Conservation (phyloP, 2,329 filamentous ascomycete genomes). For the Monosporascus sp. region DNA sequence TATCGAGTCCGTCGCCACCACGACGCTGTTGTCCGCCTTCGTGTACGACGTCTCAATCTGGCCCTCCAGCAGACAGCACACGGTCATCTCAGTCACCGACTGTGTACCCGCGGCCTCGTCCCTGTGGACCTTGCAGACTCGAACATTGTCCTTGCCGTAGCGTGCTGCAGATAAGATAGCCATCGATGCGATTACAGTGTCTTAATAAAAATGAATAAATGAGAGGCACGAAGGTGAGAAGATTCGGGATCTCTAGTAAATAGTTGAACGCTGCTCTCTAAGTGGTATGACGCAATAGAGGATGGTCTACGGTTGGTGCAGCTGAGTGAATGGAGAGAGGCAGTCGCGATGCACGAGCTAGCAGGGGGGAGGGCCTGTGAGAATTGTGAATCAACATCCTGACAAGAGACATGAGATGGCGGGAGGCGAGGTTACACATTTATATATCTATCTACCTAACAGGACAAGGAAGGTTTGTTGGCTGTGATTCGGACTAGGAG, state of each 20-base stretch:
- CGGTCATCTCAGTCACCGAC: conserved; percentile 89
- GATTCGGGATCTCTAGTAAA: not conserved
- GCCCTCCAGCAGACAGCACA: conserved; percentile 87
- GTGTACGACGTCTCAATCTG: conserved; percentile 91
- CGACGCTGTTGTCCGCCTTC: conserved; percentile 84
- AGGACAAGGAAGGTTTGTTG: too few relatives aligned
- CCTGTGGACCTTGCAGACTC: conserved; percentile 88
- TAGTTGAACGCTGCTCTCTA: not conserved
- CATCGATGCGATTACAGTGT: conserved; percentile 33
- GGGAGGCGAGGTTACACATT: not conserved
- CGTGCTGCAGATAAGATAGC: conserved; percentile 57
- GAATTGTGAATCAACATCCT: not conserved
- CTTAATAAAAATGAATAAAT: not conserved
- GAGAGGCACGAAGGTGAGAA: not conserved
- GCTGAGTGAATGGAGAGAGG: not conserved
- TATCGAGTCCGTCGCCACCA: conserved; percentile 95
- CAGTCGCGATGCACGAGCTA: not conserved
- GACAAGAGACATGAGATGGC: not conserved
- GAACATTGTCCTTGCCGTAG: conserved; percentile 97
- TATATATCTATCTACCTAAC: not conserved
- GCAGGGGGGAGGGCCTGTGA: not conserved
- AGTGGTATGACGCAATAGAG: not conserved
- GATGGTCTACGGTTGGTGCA: too few relatives aligned
- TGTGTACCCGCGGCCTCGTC: conserved; percentile 73
- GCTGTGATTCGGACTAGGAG: too few relatives aligned